These are phyloP conservation scores for Saccharomyces hybrid DNA, from an alignment of 1,139 yeast genomes.

Conservation along the genomic window DNA sequence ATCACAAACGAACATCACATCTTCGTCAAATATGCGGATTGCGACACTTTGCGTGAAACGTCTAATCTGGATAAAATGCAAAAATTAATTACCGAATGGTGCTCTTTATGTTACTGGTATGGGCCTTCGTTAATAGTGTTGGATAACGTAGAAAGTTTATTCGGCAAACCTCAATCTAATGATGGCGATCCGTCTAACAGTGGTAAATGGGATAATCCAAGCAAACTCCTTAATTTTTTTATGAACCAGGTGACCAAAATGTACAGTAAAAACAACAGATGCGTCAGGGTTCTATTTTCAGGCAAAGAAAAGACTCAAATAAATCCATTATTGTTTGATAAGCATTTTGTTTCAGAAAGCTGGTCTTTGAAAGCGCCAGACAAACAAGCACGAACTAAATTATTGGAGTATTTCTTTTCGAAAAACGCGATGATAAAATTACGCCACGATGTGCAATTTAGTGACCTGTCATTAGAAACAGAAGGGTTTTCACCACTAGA, in stretches of 20 bases:
- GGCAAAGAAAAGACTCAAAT: conserved; percentile 59
- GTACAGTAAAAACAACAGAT: conserved; percentile 33
- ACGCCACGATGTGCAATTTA: conserved; percentile 43
- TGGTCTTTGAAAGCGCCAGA: conserved; percentile 63
- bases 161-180: conserved; percentile 36
- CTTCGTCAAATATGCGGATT: conserved; percentile 42
- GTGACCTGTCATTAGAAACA: conserved; percentile 68
- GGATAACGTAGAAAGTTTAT: conserved; percentile 73
- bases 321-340: conserved; percentile 53
- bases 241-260: conserved; percentile 36
- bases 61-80: conserved; percentile 39
- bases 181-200: conserved; percentile 24
- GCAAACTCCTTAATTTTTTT: conserved; percentile 10
- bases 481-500: conserved; percentile 91
- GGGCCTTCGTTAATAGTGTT: conserved; percentile 68
- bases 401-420: conserved; percentile 44
- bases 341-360: conserved; percentile 64
- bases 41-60: conserved; percentile 34
- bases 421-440: conserved; percentile 29
- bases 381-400: conserved; percentile 48
- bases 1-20: conserved; percentile 40
- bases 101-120: conserved; percentile 67
- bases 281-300: conserved; percentile 33
- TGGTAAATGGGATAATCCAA: conserved; percentile 18
- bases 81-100: conserved; percentile 43